Evolutionary conservation across 768 basidiomycete species (phyloP).

Genomic region (Termitomyces sp.): DNA sequence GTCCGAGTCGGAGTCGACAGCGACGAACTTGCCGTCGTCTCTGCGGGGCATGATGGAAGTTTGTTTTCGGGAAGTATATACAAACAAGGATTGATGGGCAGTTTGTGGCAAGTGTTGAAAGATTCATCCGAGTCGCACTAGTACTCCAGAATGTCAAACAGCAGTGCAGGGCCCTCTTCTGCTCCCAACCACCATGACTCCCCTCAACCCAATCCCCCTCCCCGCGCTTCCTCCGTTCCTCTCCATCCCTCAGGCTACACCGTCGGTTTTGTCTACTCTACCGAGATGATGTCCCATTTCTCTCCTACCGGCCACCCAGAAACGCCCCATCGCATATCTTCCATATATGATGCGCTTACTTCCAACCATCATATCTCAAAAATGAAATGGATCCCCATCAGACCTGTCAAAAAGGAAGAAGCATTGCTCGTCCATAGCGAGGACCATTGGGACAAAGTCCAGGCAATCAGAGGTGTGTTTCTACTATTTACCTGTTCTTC

Average conservation of each 20-base stretch:
- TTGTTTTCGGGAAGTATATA: constrained; percentile 1
- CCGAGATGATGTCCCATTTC: constrained; percentile 84
- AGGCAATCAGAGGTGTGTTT: constrained; percentile 75
- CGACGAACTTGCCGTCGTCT: constrained; percentile 43
- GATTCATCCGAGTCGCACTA: background rate
- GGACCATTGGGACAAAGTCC: constrained; percentile 90
- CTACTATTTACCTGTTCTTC: background rate
- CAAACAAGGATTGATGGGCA: constrained; percentile 7
- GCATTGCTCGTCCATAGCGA: constrained; percentile 87
- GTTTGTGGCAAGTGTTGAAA: background rate
- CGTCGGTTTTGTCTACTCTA: constrained; percentile 86
- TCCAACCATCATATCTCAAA: constrained; percentile 54
- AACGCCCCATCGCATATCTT: constrained; percentile 83
- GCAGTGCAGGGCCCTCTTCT: constrained; percentile 7
- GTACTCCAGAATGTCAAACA: constrained; percentile 12
- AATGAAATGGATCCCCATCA: constrained; percentile 79
- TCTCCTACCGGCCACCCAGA: constrained; percentile 57
- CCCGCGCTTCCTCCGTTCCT: constrained; percentile 46
- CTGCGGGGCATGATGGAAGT: constrained; percentile 30
- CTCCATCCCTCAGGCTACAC: constrained; percentile 36
- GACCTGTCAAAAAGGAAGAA: constrained; percentile 74
- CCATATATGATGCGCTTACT: constrained; percentile 70
- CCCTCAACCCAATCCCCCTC: constrained; percentile 5
- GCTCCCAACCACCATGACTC: constrained; percentile 4
- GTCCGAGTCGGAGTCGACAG: constrained; percentile 68